These are phyloP conservation scores for Phytophthora hibernalis DNA, from an alignment of 352 stramenopile species.

Conservation along the genomic window DNA sequence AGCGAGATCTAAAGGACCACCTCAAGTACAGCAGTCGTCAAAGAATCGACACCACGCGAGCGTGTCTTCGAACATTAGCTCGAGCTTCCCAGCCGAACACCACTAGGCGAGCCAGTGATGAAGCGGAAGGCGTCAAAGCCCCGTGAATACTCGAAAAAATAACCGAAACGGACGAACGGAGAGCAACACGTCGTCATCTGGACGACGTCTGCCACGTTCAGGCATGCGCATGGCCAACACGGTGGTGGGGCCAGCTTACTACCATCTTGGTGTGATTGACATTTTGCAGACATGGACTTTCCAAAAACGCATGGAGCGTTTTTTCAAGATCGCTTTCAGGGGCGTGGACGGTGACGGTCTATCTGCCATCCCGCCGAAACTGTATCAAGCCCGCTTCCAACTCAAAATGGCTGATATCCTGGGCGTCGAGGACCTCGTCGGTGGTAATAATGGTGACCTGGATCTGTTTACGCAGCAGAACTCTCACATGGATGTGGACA, in stretches of 20 bases:
- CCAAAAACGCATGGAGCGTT: constrained; percentile 87
- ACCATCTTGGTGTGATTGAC: constrained; percentile 92
- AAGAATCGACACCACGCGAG: constrained; percentile 68
- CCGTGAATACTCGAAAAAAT: constrained; percentile 36
- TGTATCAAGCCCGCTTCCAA: constrained; percentile 90
- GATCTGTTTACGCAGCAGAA: constrained; percentile 87
- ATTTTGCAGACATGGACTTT: constrained; percentile 92
- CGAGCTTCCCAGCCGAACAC: constrained; percentile 19
- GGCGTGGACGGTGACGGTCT: constrained; percentile 82
- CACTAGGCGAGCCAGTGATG: constrained; percentile 27
- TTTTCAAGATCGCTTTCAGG: constrained; percentile 90
- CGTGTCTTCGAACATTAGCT: constrained; percentile 57
- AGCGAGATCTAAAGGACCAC: constrained; percentile 34
- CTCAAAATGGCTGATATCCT: constrained; percentile 89
- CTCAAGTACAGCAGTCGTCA: constrained; percentile 32
- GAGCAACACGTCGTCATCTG: constrained; percentile 81
- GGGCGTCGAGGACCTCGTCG: constrained; percentile 75
- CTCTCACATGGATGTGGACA: constrained; percentile 90
- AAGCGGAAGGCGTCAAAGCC: constrained; percentile 72
- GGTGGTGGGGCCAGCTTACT: constrained; percentile 89
- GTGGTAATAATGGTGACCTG: constrained; percentile 46
- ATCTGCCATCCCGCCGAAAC: constrained; percentile 82
- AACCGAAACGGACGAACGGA: constrained; percentile 47
- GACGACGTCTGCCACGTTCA: constrained; percentile 70
- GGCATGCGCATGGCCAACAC: constrained; percentile 89